Evolutionary conservation across 441 rosid genomes (phyloP).

Genomic region (Populus hybrid): DNA sequence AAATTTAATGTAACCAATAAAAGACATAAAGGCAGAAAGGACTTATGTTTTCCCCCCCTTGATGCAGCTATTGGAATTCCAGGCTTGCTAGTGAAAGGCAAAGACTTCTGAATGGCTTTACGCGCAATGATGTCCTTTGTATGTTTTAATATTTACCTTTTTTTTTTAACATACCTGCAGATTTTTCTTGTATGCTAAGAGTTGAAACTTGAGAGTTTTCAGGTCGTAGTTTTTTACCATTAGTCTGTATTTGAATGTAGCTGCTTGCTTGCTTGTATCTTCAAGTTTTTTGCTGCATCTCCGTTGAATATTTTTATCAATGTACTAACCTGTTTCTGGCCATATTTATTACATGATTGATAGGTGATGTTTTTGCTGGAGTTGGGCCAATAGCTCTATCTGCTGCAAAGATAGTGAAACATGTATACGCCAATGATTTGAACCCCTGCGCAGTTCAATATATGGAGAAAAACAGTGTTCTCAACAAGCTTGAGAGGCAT

Average conservation of each 20-base stretch:
- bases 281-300: neutral
- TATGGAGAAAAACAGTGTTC: constrained; percentile 66
- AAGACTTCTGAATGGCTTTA: constrained; percentile 65
- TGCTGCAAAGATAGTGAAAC: constrained; percentile 78
- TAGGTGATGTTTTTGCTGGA: constrained; percentile 89
- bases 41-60: neutral
- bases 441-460: constrained; percentile 78
- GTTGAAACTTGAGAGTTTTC: neutral
- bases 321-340: constrained; percentile 11
- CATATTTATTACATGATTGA: constrained; percentile 15
- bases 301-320: neutral
- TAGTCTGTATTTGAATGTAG: neutral
- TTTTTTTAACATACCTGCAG: constrained; percentile 9
- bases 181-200: neutral
- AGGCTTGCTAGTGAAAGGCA: constrained; percentile 88
- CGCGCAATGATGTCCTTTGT: constrained; percentile 71
- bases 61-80: constrained; percentile 88
- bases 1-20: neutral
- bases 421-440: constrained; percentile 91
- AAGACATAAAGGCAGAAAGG: neutral
- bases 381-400: constrained; percentile 83
- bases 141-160: constrained; percentile 39
- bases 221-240: neutral
- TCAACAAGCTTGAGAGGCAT: constrained; percentile 78
- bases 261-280: neutral